phyloP scores from a whole-genome alignment of 495 filamentous ascomycete species.

The Margaritispora aquatica region DNA sequence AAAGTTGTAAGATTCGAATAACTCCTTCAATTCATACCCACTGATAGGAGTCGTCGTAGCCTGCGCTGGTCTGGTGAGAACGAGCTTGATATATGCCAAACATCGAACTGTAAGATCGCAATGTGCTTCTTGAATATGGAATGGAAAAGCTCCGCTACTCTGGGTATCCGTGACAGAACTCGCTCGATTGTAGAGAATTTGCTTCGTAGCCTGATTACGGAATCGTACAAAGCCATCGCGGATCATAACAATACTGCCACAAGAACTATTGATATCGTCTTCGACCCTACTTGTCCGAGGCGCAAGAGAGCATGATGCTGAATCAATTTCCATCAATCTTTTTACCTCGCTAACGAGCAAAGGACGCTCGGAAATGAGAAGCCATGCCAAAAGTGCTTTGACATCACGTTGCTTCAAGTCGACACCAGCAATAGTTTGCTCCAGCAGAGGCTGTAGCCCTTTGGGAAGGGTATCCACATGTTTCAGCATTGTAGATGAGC shows the following conservation, averaged over 20 bases:
- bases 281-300: conserved; percentile 25
- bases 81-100: conserved; percentile 4
- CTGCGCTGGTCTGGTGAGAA: background rate
- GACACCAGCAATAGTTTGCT: background rate
- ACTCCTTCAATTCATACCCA: conserved; percentile 1
- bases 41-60: background rate
- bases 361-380: background rate
- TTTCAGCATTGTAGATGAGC: background rate
- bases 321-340: conserved; percentile 38
- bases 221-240: conserved; percentile 48
- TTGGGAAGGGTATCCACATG: background rate
- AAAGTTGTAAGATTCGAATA: background rate
- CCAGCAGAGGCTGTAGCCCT: background rate
- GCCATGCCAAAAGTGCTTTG: background rate
- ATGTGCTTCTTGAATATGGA: conserved; percentile 8
- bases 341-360: conserved; percentile 43
- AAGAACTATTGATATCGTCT: conserved; percentile 29
- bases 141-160: conserved; percentile 1
- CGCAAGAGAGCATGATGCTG: conserved; percentile 28
- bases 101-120: conserved; percentile 5
- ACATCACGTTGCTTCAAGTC: background rate
- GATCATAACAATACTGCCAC: conserved; percentile 32
- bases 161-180: conserved; percentile 1
- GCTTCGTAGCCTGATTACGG: conserved; percentile 19
- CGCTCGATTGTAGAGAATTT: background rate